Evolutionary conservation across 1,139 yeast species (phyloP).

Genomic region (Nakaseomyces nivariensis): DNA sequence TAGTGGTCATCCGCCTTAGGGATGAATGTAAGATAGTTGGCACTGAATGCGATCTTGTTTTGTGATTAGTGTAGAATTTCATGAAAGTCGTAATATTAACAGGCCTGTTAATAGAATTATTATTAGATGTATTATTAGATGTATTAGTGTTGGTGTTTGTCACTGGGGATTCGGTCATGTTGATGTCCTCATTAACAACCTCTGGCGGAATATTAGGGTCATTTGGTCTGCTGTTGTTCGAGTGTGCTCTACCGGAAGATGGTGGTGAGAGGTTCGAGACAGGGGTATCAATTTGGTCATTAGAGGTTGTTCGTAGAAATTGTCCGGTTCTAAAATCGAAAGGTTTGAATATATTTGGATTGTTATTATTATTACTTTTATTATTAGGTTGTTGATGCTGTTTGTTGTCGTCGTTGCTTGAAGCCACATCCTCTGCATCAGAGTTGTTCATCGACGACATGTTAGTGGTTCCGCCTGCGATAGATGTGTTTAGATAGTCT

Average conservation of each 20-base stretch:
- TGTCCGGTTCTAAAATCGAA: constrained; percentile 27
- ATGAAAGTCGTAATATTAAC: neutral
- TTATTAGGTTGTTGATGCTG: too few species aligned
- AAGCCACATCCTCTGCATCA: neutral
- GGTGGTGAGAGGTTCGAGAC: too few species aligned
- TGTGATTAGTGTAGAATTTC: constrained; percentile 1
- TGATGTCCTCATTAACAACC: neutral
- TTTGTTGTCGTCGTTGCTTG: neutral
- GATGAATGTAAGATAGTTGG: constrained; percentile 30
- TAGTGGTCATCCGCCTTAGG: constrained; percentile 17
- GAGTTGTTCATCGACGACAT: neutral
- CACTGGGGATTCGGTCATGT: neutral
- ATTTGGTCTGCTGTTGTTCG: neutral
- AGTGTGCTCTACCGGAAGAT: neutral
- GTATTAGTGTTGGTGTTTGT: neutral
- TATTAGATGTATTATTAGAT: neutral
- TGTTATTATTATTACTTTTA: too few species aligned
- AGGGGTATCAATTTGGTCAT: neutral
- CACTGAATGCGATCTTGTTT: constrained; percentile 25
- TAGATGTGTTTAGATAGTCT: constrained; percentile 9
- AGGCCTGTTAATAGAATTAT: neutral
- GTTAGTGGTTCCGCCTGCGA: neutral
- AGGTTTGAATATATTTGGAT: constrained; percentile 20
- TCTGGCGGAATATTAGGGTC: constrained; percentile 4
- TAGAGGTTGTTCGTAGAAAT: constrained; percentile 12